phyloP scores from a whole-genome alignment of 345 rosid species.

The Populus ilicifolia region DNA sequence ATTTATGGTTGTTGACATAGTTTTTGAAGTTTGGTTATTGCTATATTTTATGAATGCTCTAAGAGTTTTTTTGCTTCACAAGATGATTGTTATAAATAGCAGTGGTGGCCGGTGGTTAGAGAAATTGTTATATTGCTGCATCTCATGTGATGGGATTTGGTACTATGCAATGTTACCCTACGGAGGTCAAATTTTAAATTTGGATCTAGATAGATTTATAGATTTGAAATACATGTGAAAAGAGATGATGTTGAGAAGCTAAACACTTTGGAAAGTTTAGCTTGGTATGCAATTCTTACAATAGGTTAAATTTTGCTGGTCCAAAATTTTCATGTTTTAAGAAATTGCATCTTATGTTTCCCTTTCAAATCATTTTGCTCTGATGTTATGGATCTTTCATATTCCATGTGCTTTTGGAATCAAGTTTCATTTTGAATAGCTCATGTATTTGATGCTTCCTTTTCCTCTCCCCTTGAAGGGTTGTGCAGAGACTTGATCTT shows the following conservation, averaged over 20 bases:
- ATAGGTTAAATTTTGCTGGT: neutral
- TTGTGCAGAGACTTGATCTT: constrained; percentile 93
- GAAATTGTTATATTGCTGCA: neutral
- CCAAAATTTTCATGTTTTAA: neutral
- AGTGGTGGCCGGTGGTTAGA: neutral
- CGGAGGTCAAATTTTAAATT: neutral
- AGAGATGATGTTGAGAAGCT: neutral
- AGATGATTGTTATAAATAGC: neutral
- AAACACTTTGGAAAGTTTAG: neutral
- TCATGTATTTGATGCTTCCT: constrained; percentile 24
- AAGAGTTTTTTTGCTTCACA: neutral
- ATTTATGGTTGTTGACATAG: neutral
- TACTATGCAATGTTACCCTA: neutral
- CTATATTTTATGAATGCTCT: neutral
- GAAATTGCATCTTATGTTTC: neutral
- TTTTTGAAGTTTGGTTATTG: neutral
- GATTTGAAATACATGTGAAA: neutral
- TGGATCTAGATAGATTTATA: neutral
- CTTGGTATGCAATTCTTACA: neutral
- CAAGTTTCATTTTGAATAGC: neutral
- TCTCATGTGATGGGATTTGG: neutral
- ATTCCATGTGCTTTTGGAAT: neutral
- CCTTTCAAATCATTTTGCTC: no score
- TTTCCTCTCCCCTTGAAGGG: constrained; percentile 45
- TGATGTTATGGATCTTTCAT: neutral